These are phyloP conservation scores for Fusarium pininemorale DNA, from an alignment of 2,329 filamentous ascomycete species.

Conservation along the genomic window DNA sequence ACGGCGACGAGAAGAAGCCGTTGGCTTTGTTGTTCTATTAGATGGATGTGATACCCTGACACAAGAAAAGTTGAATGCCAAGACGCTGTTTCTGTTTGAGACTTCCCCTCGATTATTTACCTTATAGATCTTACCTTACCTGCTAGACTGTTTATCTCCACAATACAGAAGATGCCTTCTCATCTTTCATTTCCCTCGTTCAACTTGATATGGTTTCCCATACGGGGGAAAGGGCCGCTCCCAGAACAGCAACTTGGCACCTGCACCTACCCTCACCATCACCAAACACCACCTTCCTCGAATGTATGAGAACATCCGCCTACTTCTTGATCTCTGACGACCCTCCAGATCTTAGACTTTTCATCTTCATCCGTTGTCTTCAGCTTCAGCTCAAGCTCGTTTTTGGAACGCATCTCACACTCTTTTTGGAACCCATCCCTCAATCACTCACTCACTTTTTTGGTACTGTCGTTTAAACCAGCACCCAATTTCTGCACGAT, in stretches of 20 bases:
- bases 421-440: slow-evolving; percentile 47
- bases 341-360: not conserved
- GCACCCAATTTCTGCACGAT: slow-evolving; percentile 7
- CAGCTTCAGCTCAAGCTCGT: slow-evolving; percentile 37
- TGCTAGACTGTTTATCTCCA: not conserved
- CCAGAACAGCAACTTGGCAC: not conserved
- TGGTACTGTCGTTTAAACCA: slow-evolving; percentile 47
- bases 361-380: slow-evolving; percentile 31
- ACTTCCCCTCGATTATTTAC: not conserved
- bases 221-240: not conserved
- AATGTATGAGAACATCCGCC: not conserved
- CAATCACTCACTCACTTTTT: slow-evolving; percentile 40
- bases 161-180: not conserved
- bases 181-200: not conserved
- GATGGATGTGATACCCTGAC: slow-evolving; percentile 44
- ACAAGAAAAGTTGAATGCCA: not conserved
- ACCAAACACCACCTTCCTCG: not conserved
- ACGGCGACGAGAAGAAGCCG: slow-evolving; percentile 66
- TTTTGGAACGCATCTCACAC: slow-evolving; percentile 38
- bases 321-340: not conserved
- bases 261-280: not conserved
- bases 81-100: not conserved
- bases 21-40: slow-evolving; percentile 74
- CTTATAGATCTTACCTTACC: not conserved
- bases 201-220: not conserved